phyloP scores from a whole-genome alignment of 1,284 basidiomycete genomes.

The Rhodotorula sp. region DNA sequence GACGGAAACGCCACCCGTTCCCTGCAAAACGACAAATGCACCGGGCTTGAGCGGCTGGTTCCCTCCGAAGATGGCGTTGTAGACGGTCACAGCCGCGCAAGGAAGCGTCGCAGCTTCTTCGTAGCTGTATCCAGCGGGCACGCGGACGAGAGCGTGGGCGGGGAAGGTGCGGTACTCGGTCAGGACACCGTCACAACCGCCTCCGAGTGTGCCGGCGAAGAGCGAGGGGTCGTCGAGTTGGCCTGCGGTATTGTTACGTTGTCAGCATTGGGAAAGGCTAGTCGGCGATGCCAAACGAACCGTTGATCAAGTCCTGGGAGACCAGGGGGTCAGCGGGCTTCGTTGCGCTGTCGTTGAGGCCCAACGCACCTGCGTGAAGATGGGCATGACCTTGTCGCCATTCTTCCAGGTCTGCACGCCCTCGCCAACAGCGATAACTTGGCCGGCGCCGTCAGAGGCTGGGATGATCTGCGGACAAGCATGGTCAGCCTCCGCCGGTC shows the following conservation, averaged over 20 bases:
- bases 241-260: not conserved
- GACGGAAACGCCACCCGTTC: conserved; percentile 54
- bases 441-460: conserved; percentile 51
- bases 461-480: conserved; percentile 49
- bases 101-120: conserved; percentile 8
- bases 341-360: no score
- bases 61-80: conserved; percentile 40
- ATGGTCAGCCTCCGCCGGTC: no score
- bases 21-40: conserved; percentile 51
- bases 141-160: not conserved
- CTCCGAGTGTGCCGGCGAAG: conserved; percentile 1
- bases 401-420: conserved; percentile 37
- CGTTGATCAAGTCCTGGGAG: not conserved
- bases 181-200: conserved; percentile 3
- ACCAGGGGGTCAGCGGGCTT: no score
- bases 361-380: not conserved
- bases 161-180: conserved; percentile 5
- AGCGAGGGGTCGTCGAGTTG: conserved; percentile 4
- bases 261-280: not conserved
- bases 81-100: conserved; percentile 6
- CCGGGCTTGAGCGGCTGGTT: conserved; percentile 46
- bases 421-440: conserved; percentile 49
- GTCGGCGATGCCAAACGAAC: not conserved
- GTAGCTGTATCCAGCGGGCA: not conserved
- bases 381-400: conserved; percentile 6